Evolutionary conservation across 2,329 filamentous ascomycete genomes (phyloP).

Genomic region (Alternaria angustiovoidea): DNA sequence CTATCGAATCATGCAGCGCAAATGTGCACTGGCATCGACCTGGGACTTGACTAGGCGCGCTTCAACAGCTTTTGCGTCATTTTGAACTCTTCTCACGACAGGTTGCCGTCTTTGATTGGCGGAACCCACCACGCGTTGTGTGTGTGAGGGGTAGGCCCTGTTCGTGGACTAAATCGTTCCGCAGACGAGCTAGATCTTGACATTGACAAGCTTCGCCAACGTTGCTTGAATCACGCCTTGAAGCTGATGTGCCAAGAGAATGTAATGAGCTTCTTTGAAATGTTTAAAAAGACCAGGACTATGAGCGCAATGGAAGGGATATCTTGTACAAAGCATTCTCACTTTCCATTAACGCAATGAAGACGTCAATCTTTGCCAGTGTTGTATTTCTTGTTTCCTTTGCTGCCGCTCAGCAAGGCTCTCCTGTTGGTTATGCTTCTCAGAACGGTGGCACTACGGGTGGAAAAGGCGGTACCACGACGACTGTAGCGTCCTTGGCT

Average conservation of each 20-base stretch:
- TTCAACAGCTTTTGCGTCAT: background rate
- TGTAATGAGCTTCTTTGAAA: background rate
- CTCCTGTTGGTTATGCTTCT: background rate
- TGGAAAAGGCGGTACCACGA: background rate
- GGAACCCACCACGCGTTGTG: background rate
- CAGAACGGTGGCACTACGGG: background rate
- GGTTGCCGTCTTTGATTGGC: background rate
- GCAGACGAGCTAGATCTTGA: background rate
- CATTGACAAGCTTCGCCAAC: background rate
- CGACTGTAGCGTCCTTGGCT: background rate
- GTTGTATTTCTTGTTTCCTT: background rate
- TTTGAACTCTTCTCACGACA: background rate
- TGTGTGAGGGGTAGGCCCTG: background rate
- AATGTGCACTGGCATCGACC: background rate
- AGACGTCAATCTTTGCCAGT: background rate
- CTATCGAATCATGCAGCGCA: background rate
- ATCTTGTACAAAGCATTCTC: background rate
- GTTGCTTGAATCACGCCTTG: background rate
- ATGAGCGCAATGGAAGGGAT: background rate
- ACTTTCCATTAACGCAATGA: background rate
- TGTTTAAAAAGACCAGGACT: background rate
- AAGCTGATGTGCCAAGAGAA: background rate
- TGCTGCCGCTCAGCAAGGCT: background rate
- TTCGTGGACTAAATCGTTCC: background rate
- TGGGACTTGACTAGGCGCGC: background rate